These are phyloP conservation scores for Alternaria metachromatica DNA, from an alignment of 2,329 filamentous ascomycete genomes.

Conservation along the genomic window DNA sequence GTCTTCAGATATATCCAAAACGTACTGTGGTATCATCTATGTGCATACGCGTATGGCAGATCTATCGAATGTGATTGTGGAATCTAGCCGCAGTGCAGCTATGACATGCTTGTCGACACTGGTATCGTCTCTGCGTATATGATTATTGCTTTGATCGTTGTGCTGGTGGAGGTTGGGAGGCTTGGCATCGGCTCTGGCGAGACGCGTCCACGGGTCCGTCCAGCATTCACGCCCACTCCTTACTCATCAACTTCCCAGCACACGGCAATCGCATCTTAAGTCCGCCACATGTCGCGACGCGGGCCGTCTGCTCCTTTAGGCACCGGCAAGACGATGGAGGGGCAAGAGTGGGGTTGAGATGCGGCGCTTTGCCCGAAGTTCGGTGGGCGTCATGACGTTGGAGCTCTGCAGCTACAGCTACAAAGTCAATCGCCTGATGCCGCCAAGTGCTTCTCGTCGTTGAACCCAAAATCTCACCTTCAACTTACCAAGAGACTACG, in stretches of 20 bases:
- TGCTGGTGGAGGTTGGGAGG: not conserved
- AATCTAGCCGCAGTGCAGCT: not conserved
- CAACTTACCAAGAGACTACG: not conserved
- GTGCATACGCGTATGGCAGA: not conserved
- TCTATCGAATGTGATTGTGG: not conserved
- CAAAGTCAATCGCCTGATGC: not conserved
- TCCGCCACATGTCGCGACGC: not conserved
- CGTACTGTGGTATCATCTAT: rapidly evolving
- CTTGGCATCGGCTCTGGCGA: not conserved
- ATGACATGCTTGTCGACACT: not conserved
- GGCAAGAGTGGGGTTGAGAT: conserved; percentile 27
- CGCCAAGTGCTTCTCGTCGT: not conserved
- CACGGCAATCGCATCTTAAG: not conserved
- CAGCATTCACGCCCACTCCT: not conserved
- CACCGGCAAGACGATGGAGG: conserved; percentile 7
- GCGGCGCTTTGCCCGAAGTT: conserved; percentile 7
- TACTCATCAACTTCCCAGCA: not conserved
- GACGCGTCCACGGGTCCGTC: not conserved
- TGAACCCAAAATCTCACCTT: not conserved
- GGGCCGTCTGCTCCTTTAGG: conserved; percentile 9
- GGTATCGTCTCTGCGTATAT: not conserved
- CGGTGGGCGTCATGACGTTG: conserved; percentile 22
- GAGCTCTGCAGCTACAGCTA: conserved; percentile 4
- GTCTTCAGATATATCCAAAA: not conserved
- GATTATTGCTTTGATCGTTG: not conserved